Base-by-base conservation (phyloP, 1,139 yeast genomes). In the Yamadazyma sp. region DNA sequence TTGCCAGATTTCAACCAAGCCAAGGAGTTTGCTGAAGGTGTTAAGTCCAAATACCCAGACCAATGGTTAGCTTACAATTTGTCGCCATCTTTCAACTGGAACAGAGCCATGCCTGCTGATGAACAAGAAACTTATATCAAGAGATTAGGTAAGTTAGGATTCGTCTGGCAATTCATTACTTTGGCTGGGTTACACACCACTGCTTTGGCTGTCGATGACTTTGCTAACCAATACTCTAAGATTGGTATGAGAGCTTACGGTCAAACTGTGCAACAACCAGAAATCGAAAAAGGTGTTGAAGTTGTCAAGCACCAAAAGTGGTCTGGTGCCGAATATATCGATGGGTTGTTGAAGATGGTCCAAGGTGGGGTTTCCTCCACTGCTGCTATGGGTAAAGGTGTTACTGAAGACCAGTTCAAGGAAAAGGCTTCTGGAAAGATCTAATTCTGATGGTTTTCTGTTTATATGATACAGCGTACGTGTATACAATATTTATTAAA, bases 371-470 rank as follows among this genome's bases (percentile, higher is more conserved):
- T 91, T 45, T 76, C 92, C 40, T 85, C 96, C 18, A 92, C 98
- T 40, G 95, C 97, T 51, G 98, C 98, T 43, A 91, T 91, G 98
- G 98, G 98, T 61, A 85, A 84, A 48, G 98, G 98, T 74, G 98
- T 91, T 55, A 91, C 98, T 45, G 98, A 91, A 72, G 95, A 87
- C 54, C 98, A 91, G 69, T 91, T 91, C 75, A 83, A 85, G 66
- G 68, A 63, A 34, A 53, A 52, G 34, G 54, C 57, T 46, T 43
- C 40, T 33, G 47, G 47, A 30, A 44, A 44, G 38, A 30, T 30
- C 24, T 30, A 26, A 16, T 11, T 9, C 29, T 20, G 8, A 6
- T 20, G 22, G 22, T 6, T 20, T 6, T 8, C 8, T 20, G 8
- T 5, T 20, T 20, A 20, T 20, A 6, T 20, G 8, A 6, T 20